Base-by-base conservation (phyloP, 345 rosid species). In the Mallotus nudiflorus region DNA sequence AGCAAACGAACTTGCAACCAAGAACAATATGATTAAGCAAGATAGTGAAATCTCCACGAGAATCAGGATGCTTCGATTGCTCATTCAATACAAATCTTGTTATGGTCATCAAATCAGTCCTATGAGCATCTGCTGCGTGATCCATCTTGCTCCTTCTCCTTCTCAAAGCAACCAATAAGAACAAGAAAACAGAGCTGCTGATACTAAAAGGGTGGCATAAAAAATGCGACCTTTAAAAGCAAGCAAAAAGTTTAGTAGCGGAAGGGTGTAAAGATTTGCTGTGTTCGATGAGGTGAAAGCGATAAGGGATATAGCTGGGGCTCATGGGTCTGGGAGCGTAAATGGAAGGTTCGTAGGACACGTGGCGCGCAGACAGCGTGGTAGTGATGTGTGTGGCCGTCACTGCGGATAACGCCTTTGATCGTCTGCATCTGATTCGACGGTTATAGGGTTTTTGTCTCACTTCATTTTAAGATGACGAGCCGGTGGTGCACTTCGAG, bases 1-100 rank as follows among this genome's bases (percentile, higher is more conserved):
- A 81, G 87, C 99, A 95, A 73, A 95, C 98, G 84, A 90, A 95
- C 81, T 92, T 95, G 92, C 99, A 95, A 52, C 99, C 99, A 29
- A 95, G 85, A 74, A 92, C 99, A 80, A 95, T 95, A 86, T 95
- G 88, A 78, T 31, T 95, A 40, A 95, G 93, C 83, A 95, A 78
- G 74, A 95, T 95, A 15, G 87, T 81, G 90, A 95, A 92, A 77
- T 95, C 99, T 6, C 99, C 99, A 46, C 97, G 97, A 29, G 99
- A 95, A 80, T 92, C 99, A 0, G 99, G 94, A 78, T 92, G 77
- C 80, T 86, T 89, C 19, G 97, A 82, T 77, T 92, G 97, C 81
- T 92, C 97, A 75, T 87, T 95, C 75, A 95, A 70, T 73, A 90
- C 98, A 66, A 56, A 85, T 52, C 99, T 87, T 6, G 97, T 95